Evolutionary conservation across 495 filamentous ascomycete genomes (phyloP).

Genomic region (Friedmanniomyces simplex): DNA sequence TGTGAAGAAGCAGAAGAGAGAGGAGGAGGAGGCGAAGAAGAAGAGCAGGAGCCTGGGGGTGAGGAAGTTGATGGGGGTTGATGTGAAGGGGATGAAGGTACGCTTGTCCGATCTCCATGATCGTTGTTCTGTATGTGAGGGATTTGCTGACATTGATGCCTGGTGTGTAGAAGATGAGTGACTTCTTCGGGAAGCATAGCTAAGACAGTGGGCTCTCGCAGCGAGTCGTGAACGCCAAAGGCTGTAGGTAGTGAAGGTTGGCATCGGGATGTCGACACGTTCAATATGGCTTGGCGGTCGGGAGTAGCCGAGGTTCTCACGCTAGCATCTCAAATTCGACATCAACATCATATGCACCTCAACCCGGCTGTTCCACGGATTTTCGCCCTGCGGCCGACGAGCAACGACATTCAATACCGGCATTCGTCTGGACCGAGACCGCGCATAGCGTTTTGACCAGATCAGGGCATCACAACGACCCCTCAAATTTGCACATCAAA

Average conservation of each 20-base stretch:
- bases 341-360: background rate
- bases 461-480: no score
- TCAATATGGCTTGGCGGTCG: background rate
- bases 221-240: background rate
- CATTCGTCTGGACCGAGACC: no score
- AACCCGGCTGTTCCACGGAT: background rate
- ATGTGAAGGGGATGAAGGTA: constrained; percentile 74
- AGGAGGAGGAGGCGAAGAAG: constrained; percentile 67
- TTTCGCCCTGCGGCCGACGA: no score
- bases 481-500: no score
- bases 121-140: no score
- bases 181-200: constrained; percentile 67
- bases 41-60: constrained; percentile 63
- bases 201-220: background rate
- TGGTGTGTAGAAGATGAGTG: constrained; percentile 62
- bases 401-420: no score
- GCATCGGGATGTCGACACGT: no score
- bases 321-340: background rate
- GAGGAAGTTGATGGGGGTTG: constrained; percentile 73
- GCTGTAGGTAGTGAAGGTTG: background rate
- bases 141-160: no score
- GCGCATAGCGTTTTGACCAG: no score
- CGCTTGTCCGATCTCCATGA: no score
- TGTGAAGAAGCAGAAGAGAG: constrained; percentile 55
- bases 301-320: background rate